A percentile compares a stretch with the other conserved stretches of the same genome.
phyloP scores from a whole-genome alignment of 805 yeast genomes.

The Pichia eremophila region DNA sequence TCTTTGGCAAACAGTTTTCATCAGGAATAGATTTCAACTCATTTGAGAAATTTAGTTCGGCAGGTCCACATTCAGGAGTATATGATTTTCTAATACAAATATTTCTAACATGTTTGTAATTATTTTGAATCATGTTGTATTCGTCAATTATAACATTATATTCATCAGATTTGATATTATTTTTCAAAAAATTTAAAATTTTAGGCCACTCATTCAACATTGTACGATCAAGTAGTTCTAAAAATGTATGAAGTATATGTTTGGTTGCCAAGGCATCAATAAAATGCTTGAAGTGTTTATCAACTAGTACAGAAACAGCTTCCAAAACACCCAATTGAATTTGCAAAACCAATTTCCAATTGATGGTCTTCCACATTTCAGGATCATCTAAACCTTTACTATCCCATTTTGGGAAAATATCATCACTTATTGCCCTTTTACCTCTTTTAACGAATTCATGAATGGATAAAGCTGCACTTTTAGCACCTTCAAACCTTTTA shows the following conservation, averaged over 20 bases:
- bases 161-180: constrained; percentile 12
- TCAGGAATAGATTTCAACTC: constrained; percentile 32
- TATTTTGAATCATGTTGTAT: constrained; percentile 25
- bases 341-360: constrained; percentile 60
- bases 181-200: constrained; percentile 20
- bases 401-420: constrained; percentile 49
- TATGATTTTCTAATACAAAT: constrained; percentile 61
- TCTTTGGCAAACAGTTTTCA: constrained; percentile 25
- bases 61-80: constrained; percentile 43
- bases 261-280: constrained; percentile 57
- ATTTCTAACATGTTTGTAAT: constrained; percentile 60
- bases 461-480: constrained; percentile 50
- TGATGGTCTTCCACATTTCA: constrained; percentile 37
- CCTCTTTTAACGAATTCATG: constrained; percentile 8
- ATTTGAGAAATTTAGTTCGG: constrained; percentile 32
- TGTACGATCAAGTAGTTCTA: constrained; percentile 62
- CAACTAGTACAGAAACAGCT: constrained; percentile 59
- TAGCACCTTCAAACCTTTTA: constrained; percentile 51
- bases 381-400: constrained; percentile 26
- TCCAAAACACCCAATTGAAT: constrained; percentile 78
- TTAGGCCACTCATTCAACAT: constrained; percentile 42
- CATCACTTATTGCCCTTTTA: neutral
- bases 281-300: constrained; percentile 68
- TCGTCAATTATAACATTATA: constrained; percentile 15
- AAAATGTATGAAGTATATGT: constrained; percentile 48